A percentile compares a stretch with the other conserved stretches of the same genome.
Conservation (phyloP, 257 asterid genomes). For the Capsicum pubescens region DNA sequence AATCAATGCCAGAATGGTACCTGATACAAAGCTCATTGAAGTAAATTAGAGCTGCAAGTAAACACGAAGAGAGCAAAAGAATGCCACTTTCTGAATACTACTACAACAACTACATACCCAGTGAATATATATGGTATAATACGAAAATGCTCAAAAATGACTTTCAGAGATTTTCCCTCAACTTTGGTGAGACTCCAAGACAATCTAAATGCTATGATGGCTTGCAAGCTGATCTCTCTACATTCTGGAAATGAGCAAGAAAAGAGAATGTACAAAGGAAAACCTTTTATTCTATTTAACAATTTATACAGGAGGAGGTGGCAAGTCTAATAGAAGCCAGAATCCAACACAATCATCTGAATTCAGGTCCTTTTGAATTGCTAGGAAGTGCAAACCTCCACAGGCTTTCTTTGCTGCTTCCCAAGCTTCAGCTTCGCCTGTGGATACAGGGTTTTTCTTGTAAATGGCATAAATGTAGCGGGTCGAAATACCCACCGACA, state of each 20-base stretch:
- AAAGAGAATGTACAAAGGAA: constrained; percentile 19
- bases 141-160: not conserved
- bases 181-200: not conserved
- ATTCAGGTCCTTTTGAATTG: constrained; percentile 81
- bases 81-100: not conserved
- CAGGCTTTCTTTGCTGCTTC: constrained; percentile 82
- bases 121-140: not conserved
- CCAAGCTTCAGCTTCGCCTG: constrained; percentile 96
- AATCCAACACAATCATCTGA: constrained; percentile 85
- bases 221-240: not conserved
- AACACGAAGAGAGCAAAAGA: constrained; percentile 5
- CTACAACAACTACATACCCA: too few species aligned
- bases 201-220: not conserved
- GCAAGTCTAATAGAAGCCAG: constrained; percentile 91
- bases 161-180: not conserved
- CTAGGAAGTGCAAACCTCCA: constrained; percentile 94
- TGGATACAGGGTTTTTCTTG: constrained; percentile 70
- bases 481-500: constrained; percentile 84
- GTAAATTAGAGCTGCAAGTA: not conserved
- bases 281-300: not conserved
- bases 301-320: constrained; percentile 83
- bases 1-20: not conserved
- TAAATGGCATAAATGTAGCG: constrained; percentile 80
- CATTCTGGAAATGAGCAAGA: constrained; percentile 25
- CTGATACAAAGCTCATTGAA: not conserved